Evolutionary conservation across 208 protist genomes (phyloP).

Genomic region (Acanthamoeba lugdunensis): DNA sequence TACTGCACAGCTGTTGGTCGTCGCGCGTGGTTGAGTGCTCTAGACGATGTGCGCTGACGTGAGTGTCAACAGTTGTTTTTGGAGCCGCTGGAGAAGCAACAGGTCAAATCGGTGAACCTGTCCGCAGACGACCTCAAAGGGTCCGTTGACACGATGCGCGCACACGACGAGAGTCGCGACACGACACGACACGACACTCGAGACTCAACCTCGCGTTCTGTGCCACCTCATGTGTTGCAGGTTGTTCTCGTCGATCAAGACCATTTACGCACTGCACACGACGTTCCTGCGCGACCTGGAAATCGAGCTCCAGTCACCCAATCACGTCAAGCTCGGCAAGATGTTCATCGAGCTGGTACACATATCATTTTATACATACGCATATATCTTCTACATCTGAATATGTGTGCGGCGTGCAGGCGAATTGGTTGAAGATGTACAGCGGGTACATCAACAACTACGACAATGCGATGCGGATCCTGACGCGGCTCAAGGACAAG

Average conservation of each 20-base stretch:
- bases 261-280: neutral
- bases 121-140: conserved; percentile 1
- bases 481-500: conserved; percentile 34
- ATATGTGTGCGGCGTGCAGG: neutral
- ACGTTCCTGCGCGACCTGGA: conserved; percentile 15
- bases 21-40: neutral
- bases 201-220: no score
- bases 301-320: conserved; percentile 14
- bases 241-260: conserved; percentile 33
- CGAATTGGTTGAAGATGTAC: conserved; percentile 31
- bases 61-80: neutral
- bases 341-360: conserved; percentile 48
- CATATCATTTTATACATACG: neutral
- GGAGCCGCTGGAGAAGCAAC: conserved; percentile 21
- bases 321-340: conserved; percentile 43
- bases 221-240: neutral
- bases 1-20: neutral
- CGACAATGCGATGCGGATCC: neutral
- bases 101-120: neutral
- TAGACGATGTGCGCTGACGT: neutral
- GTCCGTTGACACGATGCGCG: neutral
- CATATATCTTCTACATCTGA: neutral
- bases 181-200: no score
- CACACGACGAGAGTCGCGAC: neutral
- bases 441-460: conserved; percentile 44